These are phyloP conservation scores for Parastagonospora nodorum DNA, from an alignment of 2,329 filamentous ascomycete species.

Conservation along the genomic window DNA sequence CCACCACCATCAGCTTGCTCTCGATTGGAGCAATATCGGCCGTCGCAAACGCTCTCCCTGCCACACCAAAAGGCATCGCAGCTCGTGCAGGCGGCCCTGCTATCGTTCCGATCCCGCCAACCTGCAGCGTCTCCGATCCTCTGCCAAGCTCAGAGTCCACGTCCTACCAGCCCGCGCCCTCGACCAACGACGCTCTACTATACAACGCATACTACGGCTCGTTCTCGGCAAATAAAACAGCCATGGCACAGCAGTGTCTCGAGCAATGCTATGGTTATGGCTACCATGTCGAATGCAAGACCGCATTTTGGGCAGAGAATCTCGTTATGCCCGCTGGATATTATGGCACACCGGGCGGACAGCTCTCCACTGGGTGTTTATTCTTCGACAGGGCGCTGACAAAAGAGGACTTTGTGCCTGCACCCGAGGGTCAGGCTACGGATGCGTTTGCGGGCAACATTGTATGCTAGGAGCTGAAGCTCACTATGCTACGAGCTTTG, in stretches of 20 bases:
- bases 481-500: not conserved
- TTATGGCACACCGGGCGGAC: conserved; percentile 38
- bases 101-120: conserved; percentile 38
- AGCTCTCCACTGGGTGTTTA: conserved; percentile 42
- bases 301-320: conserved; percentile 45
- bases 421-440: conserved; percentile 36
- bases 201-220: conserved; percentile 43
- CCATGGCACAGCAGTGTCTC: conserved; percentile 41
- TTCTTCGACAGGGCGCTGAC: conserved; percentile 38
- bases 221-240: conserved; percentile 29
- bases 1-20: not conserved
- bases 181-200: conserved; percentile 23
- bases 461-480: conserved; percentile 24
- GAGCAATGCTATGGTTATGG: conserved; percentile 51
- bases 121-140: conserved; percentile 42
- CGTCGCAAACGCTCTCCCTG: conserved; percentile 6
- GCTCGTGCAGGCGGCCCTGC: conserved; percentile 41
- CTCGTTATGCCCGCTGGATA: conserved; percentile 43
- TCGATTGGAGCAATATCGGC: conserved; percentile 1
- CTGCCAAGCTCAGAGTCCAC: conserved; percentile 23
- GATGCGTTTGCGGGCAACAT: conserved; percentile 41
- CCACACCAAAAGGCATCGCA: not conserved
- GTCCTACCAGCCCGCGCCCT: conserved; percentile 30
- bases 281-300: conserved; percentile 40
- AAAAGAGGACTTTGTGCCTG: conserved; percentile 35